phyloP scores from a whole-genome alignment of 2,329 filamentous ascomycete genomes.

The Zymoseptoria passerinii region DNA sequence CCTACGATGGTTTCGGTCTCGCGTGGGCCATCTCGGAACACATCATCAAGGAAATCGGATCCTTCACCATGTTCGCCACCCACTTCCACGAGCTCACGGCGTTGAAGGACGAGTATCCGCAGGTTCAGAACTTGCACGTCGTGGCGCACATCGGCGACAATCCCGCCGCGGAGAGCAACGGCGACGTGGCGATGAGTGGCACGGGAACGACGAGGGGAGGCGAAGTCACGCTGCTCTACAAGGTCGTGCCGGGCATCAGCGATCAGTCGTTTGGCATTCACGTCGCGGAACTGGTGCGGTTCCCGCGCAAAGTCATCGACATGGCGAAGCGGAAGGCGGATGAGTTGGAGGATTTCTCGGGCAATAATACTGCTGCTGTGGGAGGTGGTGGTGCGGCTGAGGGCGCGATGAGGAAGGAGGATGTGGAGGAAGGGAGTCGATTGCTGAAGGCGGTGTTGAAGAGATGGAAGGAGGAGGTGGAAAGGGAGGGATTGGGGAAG shows the following conservation, averaged over 20 bases:
- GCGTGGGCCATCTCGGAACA: conserved; percentile 98
- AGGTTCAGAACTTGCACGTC: conserved; percentile 89
- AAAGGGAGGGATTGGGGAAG: conserved; percentile 50
- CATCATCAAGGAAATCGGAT: conserved; percentile 89
- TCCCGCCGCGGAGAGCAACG: conserved; percentile 32
- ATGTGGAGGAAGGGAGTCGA: conserved; percentile 80
- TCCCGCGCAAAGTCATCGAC: conserved; percentile 92
- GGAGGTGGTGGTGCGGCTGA: neutral
- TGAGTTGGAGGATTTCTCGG: conserved; percentile 91
- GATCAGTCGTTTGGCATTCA: conserved; percentile 98
- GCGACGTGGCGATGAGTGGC: conserved; percentile 31
- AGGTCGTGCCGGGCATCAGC: conserved; percentile 89
- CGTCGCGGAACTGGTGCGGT: conserved; percentile 91
- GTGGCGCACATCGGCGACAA: conserved; percentile 73
- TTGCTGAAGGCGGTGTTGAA: conserved; percentile 76
- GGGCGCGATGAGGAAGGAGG: conserved; percentile 48
- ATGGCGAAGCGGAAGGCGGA: conserved; percentile 99
- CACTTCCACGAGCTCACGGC: conserved; percentile 98
- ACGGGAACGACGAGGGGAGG: conserved; percentile 48
- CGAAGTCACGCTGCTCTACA: conserved; percentile 92
- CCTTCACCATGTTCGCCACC: conserved; percentile 90
- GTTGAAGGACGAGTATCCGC: conserved; percentile 73
- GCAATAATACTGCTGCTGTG: conserved; percentile 45
- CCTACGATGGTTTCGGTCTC: conserved; percentile 97
- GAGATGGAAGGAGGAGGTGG: conserved; percentile 69